Evolutionary conservation across 2,329 filamentous ascomycete species (phyloP), one percentile per base, ranked within the genome.

Genomic region (Pseudodiploospora longispora): DNA sequence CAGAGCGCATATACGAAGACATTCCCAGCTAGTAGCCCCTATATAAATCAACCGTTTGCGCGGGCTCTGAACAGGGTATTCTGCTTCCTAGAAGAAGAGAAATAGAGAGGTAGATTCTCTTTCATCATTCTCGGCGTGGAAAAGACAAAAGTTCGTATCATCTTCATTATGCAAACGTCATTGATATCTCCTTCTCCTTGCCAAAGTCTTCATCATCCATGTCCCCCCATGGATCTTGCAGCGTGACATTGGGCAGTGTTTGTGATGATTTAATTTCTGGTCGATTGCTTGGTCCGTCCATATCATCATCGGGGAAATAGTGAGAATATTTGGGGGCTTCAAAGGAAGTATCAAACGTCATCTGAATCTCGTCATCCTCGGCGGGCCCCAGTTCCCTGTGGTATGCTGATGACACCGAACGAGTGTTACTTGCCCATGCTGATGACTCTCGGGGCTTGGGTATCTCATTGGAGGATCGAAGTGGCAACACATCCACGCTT

Each of bases 291-390:
- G 19, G 19, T 19, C 19, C 19, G 10, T 48, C 39, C 10, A 55
- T 60, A 30, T 59, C 50, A 29, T 63, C 65, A 8, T 42, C 43
- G 6, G 44, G 40, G 5, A 32, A 8, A 12, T 38, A 42, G 4
- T 47, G 40, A 3, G 39, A 39, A 3, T 35, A 42, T 3, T 10
- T 10, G 3, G 46, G 40, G 36, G 46, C 46, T 35, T 74, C 62
- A 51, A 76, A 84, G 2, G 75, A 70, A 6, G 77, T 80, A 57
- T 87, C 83, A 60, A 88, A 89, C 1, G 80, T 83, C 82, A 88
- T 83, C 52, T 82, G 73, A 6, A 86, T 65, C 42, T 74, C 74
- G 27, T 75, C 74, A 28, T 75, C 69, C 30, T 74, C 74, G 27
- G 75, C 73, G 28, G 74, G 68, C 30, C 65, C 57, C 4, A 55